These are phyloP conservation scores for Urtica urens DNA, from an alignment of 306 rosid species.

Conservation along the genomic window DNA sequence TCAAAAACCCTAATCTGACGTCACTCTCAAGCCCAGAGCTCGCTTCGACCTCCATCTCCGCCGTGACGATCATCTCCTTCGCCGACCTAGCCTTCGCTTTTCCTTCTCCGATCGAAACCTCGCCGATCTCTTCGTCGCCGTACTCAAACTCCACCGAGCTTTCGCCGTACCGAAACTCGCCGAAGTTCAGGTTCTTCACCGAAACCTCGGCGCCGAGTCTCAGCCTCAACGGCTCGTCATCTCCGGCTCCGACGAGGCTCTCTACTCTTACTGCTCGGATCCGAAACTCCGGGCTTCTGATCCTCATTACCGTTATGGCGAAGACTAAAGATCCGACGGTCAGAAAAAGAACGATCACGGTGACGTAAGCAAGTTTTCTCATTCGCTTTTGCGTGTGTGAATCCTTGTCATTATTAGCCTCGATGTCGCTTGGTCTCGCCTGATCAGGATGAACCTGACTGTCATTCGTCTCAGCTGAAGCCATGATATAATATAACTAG, in stretches of 20 bases:
- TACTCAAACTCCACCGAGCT: neutral
- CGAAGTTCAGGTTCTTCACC: slow-evolving; percentile 15
- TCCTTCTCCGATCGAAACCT: neutral
- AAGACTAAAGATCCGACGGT: neutral
- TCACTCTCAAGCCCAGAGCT: neutral
- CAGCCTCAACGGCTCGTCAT: neutral
- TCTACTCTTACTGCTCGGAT: neutral
- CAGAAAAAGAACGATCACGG: neutral
- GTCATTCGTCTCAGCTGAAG: too few relatives aligned
- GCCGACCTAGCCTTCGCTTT: slow-evolving; percentile 8
- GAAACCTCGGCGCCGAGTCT: neutral
- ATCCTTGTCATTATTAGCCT: too few relatives aligned
- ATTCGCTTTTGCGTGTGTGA: neutral
- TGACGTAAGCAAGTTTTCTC: neutral
- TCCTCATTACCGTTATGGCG: neutral
- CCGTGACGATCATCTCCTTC: slow-evolving; percentile 6
- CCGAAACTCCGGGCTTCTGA: neutral
- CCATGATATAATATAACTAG: too few relatives aligned
- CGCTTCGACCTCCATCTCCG: neutral
- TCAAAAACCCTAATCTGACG: slow-evolving; percentile 6
- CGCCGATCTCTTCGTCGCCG: neutral
- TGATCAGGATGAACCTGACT: too few relatives aligned
- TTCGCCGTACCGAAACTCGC: slow-evolving; percentile 2
- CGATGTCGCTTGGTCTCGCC: too few relatives aligned
- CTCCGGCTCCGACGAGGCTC: neutral